These are phyloP conservation scores for Helotiales sp. DNA, from an alignment of 2,329 filamentous ascomycete genomes.

Conservation along the genomic window DNA sequence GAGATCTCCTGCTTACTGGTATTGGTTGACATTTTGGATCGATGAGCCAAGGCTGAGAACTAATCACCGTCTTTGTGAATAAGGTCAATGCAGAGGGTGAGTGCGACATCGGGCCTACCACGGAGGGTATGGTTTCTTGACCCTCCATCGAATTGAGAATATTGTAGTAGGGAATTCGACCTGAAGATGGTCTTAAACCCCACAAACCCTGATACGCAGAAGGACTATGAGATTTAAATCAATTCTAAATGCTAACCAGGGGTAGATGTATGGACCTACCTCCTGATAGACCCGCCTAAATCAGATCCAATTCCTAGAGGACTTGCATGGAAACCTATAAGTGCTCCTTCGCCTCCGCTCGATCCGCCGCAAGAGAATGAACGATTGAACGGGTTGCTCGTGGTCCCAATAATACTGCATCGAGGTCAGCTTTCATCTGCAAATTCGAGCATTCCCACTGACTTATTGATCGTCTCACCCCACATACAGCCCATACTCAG, in stretches of 20 bases:
- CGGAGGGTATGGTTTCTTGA: slow-evolving; percentile 19
- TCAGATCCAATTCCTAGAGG: slow-evolving; percentile 63
- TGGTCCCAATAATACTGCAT: slow-evolving; percentile 27
- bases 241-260: neutral
- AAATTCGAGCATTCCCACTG: no score
- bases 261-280: neutral
- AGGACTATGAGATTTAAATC: slow-evolving; percentile 20
- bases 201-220: slow-evolving; percentile 51
- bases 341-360: slow-evolving; percentile 61
- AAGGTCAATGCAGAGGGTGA: slow-evolving; percentile 48
- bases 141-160: slow-evolving; percentile 46
- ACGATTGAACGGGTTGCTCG: slow-evolving; percentile 58
- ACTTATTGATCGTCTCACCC: slow-evolving; percentile 37
- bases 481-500: slow-evolving; percentile 40
- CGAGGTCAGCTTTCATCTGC: no score
- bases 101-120: slow-evolving; percentile 41
- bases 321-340: slow-evolving; percentile 51
- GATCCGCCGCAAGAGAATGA: slow-evolving; percentile 59
- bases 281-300: slow-evolving; percentile 44
- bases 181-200: slow-evolving; percentile 47
- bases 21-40: slow-evolving; percentile 53
- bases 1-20: no score
- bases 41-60: slow-evolving; percentile 45
- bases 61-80: slow-evolving; percentile 22
- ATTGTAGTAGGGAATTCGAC: slow-evolving; percentile 42